Percentiles rank a stretch among this genome's conserved stretches.
Evolutionary conservation across 352 stramenopile species (phyloP).

Genomic region (Pythium coloratum): DNA sequence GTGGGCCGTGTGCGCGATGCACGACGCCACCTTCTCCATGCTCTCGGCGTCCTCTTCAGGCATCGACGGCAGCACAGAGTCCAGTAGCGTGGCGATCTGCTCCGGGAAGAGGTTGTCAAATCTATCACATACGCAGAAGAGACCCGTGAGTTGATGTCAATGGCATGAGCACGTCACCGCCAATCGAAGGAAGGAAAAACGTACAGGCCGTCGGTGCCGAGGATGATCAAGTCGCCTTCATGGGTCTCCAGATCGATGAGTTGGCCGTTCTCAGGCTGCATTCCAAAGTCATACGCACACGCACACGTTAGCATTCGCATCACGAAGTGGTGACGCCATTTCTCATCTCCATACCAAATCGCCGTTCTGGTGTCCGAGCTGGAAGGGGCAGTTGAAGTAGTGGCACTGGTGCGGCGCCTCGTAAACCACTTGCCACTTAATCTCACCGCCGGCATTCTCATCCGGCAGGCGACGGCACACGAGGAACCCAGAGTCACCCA

Average conservation of each 20-base stretch:
- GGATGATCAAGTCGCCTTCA: slow-evolving; percentile 90
- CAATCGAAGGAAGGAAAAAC: slow-evolving; percentile 24
- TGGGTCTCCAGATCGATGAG: slow-evolving; percentile 83
- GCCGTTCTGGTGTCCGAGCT: slow-evolving; percentile 89
- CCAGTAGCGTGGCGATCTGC: slow-evolving; percentile 76
- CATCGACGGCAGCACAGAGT: slow-evolving; percentile 59
- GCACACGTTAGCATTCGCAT: slow-evolving; percentile 13
- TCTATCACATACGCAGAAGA: slow-evolving; percentile 27
- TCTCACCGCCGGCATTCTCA: slow-evolving; percentile 25
- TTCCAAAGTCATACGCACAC: neutral
- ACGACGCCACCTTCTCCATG: slow-evolving; percentile 80
- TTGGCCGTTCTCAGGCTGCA: slow-evolving; percentile 87
- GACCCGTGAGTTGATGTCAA: neutral
- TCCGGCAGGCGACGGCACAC: slow-evolving; percentile 76
- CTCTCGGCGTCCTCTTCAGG: slow-evolving; percentile 48
- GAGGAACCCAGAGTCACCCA: slow-evolving; percentile 95
- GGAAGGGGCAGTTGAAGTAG: slow-evolving; percentile 97
- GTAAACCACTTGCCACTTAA: slow-evolving; percentile 81
- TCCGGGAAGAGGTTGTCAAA: slow-evolving; percentile 96
- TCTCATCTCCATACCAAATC: slow-evolving; percentile 63
- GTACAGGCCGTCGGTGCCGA: slow-evolving; percentile 93
- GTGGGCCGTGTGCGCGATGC: slow-evolving; percentile 79
- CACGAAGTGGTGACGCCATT: neutral
- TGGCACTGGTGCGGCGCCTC: slow-evolving; percentile 92
- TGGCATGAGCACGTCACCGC: neutral